phyloP scores from a whole-genome alignment of 2,329 filamentous ascomycete genomes.

The Pseudocercospora crystallina region DNA sequence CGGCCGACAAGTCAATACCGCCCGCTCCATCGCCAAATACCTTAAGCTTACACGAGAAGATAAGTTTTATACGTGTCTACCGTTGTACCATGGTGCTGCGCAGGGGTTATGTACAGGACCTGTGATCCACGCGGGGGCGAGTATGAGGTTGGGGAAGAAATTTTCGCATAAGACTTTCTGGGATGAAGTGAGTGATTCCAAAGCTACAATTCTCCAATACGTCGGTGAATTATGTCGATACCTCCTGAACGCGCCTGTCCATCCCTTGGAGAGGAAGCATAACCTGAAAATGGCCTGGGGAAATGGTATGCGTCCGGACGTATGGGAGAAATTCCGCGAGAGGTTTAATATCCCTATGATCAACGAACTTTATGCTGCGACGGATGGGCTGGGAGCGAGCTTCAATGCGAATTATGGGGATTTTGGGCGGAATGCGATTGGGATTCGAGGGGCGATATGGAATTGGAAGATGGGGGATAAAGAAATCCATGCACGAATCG shows the following conservation, averaged over 20 bases:
- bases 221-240: slow-evolving; percentile 85
- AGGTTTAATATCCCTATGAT: slow-evolving; percentile 52
- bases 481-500: slow-evolving; percentile 64
- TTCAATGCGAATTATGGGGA: slow-evolving; percentile 31
- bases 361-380: slow-evolving; percentile 38
- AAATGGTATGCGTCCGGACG: slow-evolving; percentile 78
- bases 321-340: slow-evolving; percentile 77
- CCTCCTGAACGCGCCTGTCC: slow-evolving; percentile 64
- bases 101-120: slow-evolving; percentile 66
- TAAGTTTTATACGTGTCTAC: slow-evolving; percentile 62
- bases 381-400: slow-evolving; percentile 31
- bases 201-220: slow-evolving; percentile 77
- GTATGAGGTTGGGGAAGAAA: slow-evolving; percentile 71
- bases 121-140: slow-evolving; percentile 57
- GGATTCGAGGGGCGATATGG: slow-evolving; percentile 28
- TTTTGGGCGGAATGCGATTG: slow-evolving; percentile 29
- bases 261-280: slow-evolving; percentile 70
- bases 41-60: slow-evolving; percentile 62
- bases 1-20: slow-evolving; percentile 26
- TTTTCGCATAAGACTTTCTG: slow-evolving; percentile 78
- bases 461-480: slow-evolving; percentile 21
- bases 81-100: slow-evolving; percentile 78
- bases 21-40: slow-evolving; percentile 63
- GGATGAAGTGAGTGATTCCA: slow-evolving; percentile 66
- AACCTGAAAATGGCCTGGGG: slow-evolving; percentile 71